phyloP scores from a whole-genome alignment of 2,329 filamentous ascomycete species.

The Colletotrichum sojae region DNA sequence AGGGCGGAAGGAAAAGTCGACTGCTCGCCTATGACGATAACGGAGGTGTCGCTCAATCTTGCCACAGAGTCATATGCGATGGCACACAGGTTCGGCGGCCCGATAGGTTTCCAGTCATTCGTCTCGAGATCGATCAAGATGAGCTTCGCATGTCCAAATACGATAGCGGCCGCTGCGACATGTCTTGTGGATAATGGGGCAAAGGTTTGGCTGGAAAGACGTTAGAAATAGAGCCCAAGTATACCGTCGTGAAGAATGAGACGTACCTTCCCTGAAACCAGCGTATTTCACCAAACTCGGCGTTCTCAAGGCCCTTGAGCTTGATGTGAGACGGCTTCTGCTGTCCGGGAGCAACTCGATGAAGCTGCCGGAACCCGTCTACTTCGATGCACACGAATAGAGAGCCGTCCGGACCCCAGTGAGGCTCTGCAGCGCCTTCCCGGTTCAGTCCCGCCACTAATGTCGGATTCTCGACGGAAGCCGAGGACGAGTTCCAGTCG shows the following conservation, averaged over 20 bases:
- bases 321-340: conserved; percentile 48
- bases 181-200: conserved; percentile 52
- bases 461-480: conserved; percentile 48
- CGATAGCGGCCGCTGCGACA: conserved; percentile 52
- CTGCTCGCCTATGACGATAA: conserved; percentile 56
- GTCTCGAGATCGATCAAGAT: conserved; percentile 56
- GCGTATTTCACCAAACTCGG: conserved; percentile 55
- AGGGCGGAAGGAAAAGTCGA: conserved; percentile 49
- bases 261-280: conserved; percentile 51
- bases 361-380: conserved; percentile 63
- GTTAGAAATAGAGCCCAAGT: background rate
- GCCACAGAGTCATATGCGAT: conserved; percentile 53
- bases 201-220: conserved; percentile 55
- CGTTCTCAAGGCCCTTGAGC: conserved; percentile 56
- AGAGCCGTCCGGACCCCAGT: conserved; percentile 64
- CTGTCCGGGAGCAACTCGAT: conserved; percentile 50
- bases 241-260: background rate
- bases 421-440: conserved; percentile 63
- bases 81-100: conserved; percentile 42
- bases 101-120: conserved; percentile 49
- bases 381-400: conserved; percentile 64
- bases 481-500: conserved; percentile 53
- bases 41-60: conserved; percentile 51
- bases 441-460: conserved; percentile 58
- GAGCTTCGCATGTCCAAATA: conserved; percentile 52